These are phyloP conservation scores for Heritiera littoralis DNA, from an alignment of 345 rosid species.

Conservation along the genomic window DNA sequence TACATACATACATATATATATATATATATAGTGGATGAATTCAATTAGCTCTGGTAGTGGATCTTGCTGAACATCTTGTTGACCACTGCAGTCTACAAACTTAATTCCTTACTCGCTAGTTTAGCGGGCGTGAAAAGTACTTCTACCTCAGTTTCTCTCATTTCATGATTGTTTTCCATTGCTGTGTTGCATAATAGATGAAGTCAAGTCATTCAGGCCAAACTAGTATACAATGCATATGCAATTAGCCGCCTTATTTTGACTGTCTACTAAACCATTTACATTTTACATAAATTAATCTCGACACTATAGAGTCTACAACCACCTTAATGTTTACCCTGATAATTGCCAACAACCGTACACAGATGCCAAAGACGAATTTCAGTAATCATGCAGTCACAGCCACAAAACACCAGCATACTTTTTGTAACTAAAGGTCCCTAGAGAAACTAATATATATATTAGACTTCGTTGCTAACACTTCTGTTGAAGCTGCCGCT, in stretches of 20 bases:
- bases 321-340: too few relatives aligned
- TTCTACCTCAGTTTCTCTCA: background rate
- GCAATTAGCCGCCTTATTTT: background rate
- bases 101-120: background rate
- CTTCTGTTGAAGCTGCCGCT: constrained; percentile 13
- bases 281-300: too few relatives aligned
- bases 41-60: background rate
- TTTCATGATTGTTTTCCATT: background rate
- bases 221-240: background rate
- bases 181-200: too few relatives aligned
- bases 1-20: too few relatives aligned
- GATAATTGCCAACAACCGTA: too few relatives aligned
- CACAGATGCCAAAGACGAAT: background rate
- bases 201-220: background rate
- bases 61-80: too few relatives aligned
- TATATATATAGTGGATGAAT: too few relatives aligned
- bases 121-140: background rate
- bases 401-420: background rate
- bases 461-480: background rate
- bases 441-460: background rate
- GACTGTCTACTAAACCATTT: background rate
- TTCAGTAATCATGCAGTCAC: background rate
- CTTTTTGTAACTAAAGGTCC: background rate
- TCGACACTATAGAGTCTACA: too few relatives aligned
- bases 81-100: too few relatives aligned